A percentile compares a stretch with the other conserved stretches of the same genome.
Evolutionary conservation across 352 stramenopile species (phyloP).

Genomic region (Globisporangium paroecandrum): DNA sequence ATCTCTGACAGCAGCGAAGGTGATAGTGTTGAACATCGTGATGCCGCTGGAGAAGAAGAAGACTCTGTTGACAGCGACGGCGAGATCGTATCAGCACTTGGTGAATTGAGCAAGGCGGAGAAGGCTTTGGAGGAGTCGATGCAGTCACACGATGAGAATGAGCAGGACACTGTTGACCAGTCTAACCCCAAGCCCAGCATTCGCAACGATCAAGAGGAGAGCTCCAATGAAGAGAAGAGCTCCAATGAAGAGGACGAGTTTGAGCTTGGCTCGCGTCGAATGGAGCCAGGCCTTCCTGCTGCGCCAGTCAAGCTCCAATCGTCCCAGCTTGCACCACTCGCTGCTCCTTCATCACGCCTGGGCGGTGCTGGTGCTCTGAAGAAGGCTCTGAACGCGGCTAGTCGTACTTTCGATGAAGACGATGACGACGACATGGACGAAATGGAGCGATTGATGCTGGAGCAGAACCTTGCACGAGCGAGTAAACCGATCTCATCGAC

Average conservation of each 20-base stretch:
- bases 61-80: not conserved
- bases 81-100: not conserved
- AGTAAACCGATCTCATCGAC: not conserved
- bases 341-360: not conserved
- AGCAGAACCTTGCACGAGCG: conserved; percentile 5
- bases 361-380: conserved; percentile 10
- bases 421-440: conserved; percentile 22
- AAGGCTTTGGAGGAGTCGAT: not conserved
- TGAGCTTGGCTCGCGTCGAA: not conserved
- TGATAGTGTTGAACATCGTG: not conserved
- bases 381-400: conserved; percentile 7
- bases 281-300: conserved; percentile 5
- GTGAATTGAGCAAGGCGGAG: not conserved
- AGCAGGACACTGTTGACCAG: not conserved
- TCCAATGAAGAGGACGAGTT: conserved; percentile 1
- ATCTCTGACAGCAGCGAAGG: not conserved
- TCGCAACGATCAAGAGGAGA: not conserved
- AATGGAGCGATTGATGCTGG: conserved; percentile 11
- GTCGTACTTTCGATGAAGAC: conserved; percentile 20
- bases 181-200: not conserved
- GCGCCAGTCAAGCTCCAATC: conserved; percentile 7
- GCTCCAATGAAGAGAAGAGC: not conserved
- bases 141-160: not conserved
- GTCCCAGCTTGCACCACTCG: not conserved
- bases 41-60: not conserved